Evolutionary conservation across 2,329 filamentous ascomycete genomes (phyloP), one percentile per base, ranked within the genome.

Genomic region (Tolypocladium ovalisporum): DNA sequence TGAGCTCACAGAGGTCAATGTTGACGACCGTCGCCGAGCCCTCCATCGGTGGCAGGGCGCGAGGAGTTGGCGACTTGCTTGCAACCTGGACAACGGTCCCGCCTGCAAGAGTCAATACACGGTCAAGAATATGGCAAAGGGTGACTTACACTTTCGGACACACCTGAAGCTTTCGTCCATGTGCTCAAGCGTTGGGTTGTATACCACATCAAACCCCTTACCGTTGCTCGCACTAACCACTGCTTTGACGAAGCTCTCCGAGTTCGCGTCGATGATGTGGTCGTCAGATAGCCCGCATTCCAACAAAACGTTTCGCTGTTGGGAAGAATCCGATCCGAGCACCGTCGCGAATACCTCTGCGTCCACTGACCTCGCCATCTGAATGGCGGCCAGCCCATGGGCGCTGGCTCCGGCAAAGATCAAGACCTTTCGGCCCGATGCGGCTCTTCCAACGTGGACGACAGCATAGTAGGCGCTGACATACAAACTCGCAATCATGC

Each of bases 391-490:
- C 40, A 76, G 69, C 1, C 79, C 78, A 24, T 74, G 67, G 0
- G 70, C 68, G 53, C 76, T 75, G 4, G 74, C 71, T 3, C 72
- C 78, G 12, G 70, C 70, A 55, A 78, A 75, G 22, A 81, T 67
- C 4, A 81, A 67, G 5, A 79, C 68, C 3, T 61, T 70, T 10
- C 69, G 64, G 4, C 63, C 63, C n/a, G 42, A 49, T 8, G 56
- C 54, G 22, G 66, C 55, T 40, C 70, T 65, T 34, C 70, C 71
- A n/a, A 69, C 39, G 29, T 67, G 62, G 3, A 64, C 32, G 8
- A 83, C 64, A 2, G 70, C 72, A 57, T 80, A 74, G 56, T 73
- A 71, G 1, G 77, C 78, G 5, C 75, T 72, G 27, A 72, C 60
- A 54, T 73, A 72, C 0, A 72, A 66, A 1, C 75, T 71, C 0